Evolutionary conservation across 2,329 filamentous ascomycete species (phyloP).

Genomic region (Pyrenophora tritici-repentis): DNA sequence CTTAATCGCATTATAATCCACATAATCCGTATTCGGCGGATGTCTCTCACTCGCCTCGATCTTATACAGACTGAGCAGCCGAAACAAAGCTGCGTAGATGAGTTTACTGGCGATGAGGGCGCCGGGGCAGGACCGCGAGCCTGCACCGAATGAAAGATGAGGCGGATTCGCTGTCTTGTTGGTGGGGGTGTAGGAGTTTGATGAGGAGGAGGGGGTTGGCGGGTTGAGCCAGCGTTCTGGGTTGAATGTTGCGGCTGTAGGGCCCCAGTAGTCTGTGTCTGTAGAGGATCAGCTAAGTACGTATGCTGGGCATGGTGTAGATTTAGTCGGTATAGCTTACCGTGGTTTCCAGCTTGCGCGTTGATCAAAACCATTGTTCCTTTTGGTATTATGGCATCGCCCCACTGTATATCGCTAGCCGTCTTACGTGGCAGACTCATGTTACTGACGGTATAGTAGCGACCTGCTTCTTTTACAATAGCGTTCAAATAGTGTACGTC

Average conservation of each 20-base stretch:
- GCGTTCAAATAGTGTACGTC: constrained; percentile 55
- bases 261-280: constrained; percentile 58
- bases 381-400: constrained; percentile 57
- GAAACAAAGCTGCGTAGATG: constrained; percentile 56
- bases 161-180: constrained; percentile 5
- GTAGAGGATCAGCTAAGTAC: neutral
- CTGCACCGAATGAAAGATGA: constrained; percentile 60
- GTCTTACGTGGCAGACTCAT: constrained; percentile 61
- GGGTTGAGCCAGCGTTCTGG: constrained; percentile 54
- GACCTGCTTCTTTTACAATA: constrained; percentile 58
- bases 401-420: constrained; percentile 57
- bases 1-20: constrained; percentile 66
- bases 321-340: constrained; percentile 27
- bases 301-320: constrained; percentile 20
- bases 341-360: constrained; percentile 60
- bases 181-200: neutral
- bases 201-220: neutral
- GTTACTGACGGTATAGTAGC: constrained; percentile 60
- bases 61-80: constrained; percentile 56
- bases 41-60: constrained; percentile 55
- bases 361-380: constrained; percentile 62
- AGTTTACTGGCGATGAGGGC: constrained; percentile 58
- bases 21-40: constrained; percentile 65
- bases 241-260: constrained; percentile 53
- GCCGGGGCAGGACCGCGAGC: constrained; percentile 58